Base-by-base conservation (phyloP, 208 protist species). In the Leishmania aethiopica region DNA sequence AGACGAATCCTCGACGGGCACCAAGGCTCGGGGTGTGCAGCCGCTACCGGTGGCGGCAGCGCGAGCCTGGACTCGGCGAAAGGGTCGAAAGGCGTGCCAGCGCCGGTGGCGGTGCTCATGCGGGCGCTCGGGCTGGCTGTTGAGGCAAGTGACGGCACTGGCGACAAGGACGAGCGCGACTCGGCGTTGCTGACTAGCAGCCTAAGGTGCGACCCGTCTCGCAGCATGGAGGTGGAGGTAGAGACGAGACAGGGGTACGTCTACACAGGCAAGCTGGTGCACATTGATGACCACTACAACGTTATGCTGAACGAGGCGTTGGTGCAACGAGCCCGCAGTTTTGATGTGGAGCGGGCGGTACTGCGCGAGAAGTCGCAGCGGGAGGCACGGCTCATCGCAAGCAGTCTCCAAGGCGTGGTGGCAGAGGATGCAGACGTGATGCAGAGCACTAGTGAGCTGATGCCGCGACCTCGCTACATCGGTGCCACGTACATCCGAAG, bases 211-310 rank as follows among this genome's bases (percentile, higher is more conserved):
- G 75, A 79, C 32, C 57, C 47, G 8, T 42, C 40, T 77, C 55
- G 75, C 47, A 40, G 67, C 25, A 77, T 82, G 72, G 85, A 93
- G 49, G 93, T 95, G 53, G 93, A 96, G 84, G 90, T 96, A 51
- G 93, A 97, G 86, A 96, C 94, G 13, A 90, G 70, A 57, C 94
- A 97, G 75, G 94, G 94, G 28, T 97, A 97, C 82, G 77, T 96
- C 22, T 95, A 96, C 83, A 75, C 85, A 10, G 94, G 94, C 28
- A 86, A 88, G 71, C 87, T 97, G 57, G 77, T 88, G 3, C 66
- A 83, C 45, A 62, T 97, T 15, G 94, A 97, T 71, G 91, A 73
- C 45, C 75, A 91, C 78, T 97, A 96, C 88, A 97, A 97, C 77
- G 70, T 96, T 28, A 89, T 81, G 13, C 86, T 97, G 19, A 81